Base-by-base conservation (phyloP, 78 protist genomes). In the Dictyostelium intermedium region DNA sequence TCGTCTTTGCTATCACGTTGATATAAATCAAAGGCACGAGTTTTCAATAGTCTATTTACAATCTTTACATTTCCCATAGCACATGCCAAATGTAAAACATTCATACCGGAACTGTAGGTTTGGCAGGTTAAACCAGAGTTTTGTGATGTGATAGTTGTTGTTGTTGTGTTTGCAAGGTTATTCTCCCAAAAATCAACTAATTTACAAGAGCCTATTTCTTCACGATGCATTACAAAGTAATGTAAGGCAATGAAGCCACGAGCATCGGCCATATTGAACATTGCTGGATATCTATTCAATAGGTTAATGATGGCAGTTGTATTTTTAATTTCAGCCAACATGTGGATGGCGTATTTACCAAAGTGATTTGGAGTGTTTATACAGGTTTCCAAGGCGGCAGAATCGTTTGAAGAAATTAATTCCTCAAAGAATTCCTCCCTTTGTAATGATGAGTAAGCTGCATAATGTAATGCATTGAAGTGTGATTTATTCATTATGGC, bases 321-420 rank as follows among this genome's bases (percentile, higher is more conserved):
- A 72, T 34, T 34, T 34, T 72, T 72, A 72, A 72, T 72, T 72
- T 72, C 79, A 5, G 79, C 37, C 79, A 72, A 72, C 79, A 72
- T 72, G 16, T 72, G 79, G 5, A 72, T 34, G 23, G 34, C 25
- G 18, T 72, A 32, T 72, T 72, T 72, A 72, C 79, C 79, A 32
- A 72, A 34, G 3, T 72, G 79, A 32, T 72, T 72, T 30, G 79
- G 39, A 34, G 43, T 72, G 6, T 34, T 34, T 72, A 72, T 35
- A 72, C 45, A 27, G 9, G 35, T 20, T 72, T 72, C 79, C 27
- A 66, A 66, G 6, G 66, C 0, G 0, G 66, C 20, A 20, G 66
- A 20, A 27, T 66, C 74, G 9, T 27, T 27, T 23, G 30, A 27
- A 11, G 74, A 66, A 66, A 66, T 27, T 34, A 72, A 18, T 72